Percentiles rank a stretch among this genome's conserved stretches.
These are phyloP conservation scores for Boehmeria nivea DNA, from an alignment of 306 rosid genomes.

Conservation along the genomic window DNA sequence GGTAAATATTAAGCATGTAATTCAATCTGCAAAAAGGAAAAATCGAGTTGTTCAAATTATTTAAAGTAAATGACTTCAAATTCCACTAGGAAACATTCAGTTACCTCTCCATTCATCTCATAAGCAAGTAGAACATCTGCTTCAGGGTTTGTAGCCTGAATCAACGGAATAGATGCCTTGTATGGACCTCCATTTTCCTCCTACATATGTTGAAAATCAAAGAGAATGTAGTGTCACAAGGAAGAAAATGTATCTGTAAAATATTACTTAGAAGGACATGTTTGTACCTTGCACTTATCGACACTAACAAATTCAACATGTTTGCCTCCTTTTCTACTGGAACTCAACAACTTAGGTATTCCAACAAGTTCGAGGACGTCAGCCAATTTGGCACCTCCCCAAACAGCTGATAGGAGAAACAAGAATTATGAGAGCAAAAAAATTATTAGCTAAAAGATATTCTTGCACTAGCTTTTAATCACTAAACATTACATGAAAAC, in stretches of 20 bases:
- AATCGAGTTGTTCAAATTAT: too few relatives aligned
- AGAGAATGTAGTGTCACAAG: conserved; percentile 9
- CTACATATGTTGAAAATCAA: conserved; percentile 28
- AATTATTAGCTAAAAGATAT: conserved; percentile 8
- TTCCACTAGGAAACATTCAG: too few relatives aligned
- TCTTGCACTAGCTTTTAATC: conserved; percentile 11
- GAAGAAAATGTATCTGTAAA: not conserved
- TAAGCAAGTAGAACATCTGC: conserved; percentile 95
- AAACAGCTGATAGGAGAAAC: conserved; percentile 51
- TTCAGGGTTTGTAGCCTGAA: conserved; percentile 84
- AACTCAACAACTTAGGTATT: conserved; percentile 52
- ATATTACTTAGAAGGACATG: conserved; percentile 10
- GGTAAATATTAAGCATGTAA: too few relatives aligned
- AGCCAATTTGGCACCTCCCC: conserved; percentile 90
- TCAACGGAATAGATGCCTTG: conserved; percentile 89
- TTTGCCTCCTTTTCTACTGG: conserved; percentile 63
- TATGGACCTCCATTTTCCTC: conserved; percentile 98
- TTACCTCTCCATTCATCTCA: conserved; percentile 96
- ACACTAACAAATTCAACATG: conserved; percentile 94
- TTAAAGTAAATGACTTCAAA: too few relatives aligned
- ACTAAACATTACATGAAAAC: too few relatives aligned
- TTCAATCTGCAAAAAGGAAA: too few relatives aligned
- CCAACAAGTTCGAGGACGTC: conserved; percentile 91
- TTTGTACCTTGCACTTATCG: conserved; percentile 78
- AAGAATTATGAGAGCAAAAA: conserved; percentile 12